phyloP scores from a whole-genome alignment of 495 filamentous ascomycete genomes.

The Aspergillus steynii region DNA sequence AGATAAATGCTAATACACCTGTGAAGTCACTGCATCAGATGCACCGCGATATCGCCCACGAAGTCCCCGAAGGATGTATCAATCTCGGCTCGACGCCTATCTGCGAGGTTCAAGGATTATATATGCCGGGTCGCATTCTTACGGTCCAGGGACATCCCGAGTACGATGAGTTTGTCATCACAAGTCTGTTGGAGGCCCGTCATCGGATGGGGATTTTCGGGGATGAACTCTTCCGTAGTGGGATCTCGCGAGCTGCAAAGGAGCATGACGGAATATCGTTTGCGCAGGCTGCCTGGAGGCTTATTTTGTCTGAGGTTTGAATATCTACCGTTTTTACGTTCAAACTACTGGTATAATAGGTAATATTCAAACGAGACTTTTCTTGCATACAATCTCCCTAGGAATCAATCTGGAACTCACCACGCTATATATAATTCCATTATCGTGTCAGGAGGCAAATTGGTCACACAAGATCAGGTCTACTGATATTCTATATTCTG shows the following conservation, averaged over 20 bases:
- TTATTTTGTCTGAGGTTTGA: background rate
- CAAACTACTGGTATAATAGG: no score
- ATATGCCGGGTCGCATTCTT: constrained; percentile 59
- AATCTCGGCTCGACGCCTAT: constrained; percentile 60
- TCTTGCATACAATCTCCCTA: no score
- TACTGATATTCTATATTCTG: no score
- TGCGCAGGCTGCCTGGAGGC: background rate
- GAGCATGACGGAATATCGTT: background rate
- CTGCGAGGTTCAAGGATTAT: constrained; percentile 76
- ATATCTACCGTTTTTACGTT: no score
- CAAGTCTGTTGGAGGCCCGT: background rate
- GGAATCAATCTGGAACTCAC: no score
- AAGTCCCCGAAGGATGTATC: constrained; percentile 61
- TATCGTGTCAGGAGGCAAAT: no score
- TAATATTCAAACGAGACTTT: no score
- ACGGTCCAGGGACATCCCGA: constrained; percentile 90
- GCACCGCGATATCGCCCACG: constrained; percentile 76
- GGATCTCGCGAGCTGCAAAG: background rate
- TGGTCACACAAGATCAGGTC: no score
- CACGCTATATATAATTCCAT: no score
- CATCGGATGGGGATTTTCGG: background rate
- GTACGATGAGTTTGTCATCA: constrained; percentile 61
- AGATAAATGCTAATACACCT: constrained; percentile 1
- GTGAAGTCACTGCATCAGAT: constrained; percentile 74
- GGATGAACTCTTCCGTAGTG: background rate